Conservation (phyloP, 2,329 filamentous ascomycete genomes). For the Pestalotiopsis sp. region DNA sequence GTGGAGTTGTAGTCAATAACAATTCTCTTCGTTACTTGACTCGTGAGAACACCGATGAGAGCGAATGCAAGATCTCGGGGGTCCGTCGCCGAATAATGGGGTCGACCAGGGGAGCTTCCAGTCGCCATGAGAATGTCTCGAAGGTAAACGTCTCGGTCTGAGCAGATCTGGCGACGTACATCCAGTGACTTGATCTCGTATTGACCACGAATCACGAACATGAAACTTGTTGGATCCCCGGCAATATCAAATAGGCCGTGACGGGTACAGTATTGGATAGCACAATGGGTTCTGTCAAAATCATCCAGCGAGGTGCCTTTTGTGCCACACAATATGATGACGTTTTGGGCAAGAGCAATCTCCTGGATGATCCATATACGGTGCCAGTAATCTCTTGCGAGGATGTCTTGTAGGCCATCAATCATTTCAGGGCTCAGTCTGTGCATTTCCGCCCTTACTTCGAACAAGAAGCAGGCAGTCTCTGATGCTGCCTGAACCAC, state of each 20-base stretch:
- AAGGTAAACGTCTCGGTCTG: neutral
- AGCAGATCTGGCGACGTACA: neutral
- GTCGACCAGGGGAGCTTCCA: neutral
- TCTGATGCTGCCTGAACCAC: neutral
- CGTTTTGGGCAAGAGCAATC: neutral
- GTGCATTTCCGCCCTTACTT: neutral
- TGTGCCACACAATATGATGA: neutral
- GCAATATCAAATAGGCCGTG: neutral
- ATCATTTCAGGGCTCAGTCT: neutral
- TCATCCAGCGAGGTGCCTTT: neutral
- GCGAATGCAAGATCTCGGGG: neutral
- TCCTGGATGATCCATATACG: neutral
- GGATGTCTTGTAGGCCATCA: neutral
- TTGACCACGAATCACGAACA: neutral
- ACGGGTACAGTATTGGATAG: neutral
- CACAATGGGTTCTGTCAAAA: neutral
- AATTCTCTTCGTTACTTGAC: neutral
- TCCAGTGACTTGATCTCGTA: neutral
- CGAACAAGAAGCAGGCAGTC: neutral
- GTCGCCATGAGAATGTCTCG: neutral
- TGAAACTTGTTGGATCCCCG: neutral
- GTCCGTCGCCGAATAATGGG: neutral
- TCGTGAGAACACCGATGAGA: neutral
- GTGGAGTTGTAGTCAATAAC: neutral
- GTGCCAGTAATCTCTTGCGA: neutral